A percentile compares a stretch with the other conserved stretches of the same genome.
phyloP scores from a whole-genome alignment of 83 land plant species.

The Diphasiastrum complanatum region DNA sequence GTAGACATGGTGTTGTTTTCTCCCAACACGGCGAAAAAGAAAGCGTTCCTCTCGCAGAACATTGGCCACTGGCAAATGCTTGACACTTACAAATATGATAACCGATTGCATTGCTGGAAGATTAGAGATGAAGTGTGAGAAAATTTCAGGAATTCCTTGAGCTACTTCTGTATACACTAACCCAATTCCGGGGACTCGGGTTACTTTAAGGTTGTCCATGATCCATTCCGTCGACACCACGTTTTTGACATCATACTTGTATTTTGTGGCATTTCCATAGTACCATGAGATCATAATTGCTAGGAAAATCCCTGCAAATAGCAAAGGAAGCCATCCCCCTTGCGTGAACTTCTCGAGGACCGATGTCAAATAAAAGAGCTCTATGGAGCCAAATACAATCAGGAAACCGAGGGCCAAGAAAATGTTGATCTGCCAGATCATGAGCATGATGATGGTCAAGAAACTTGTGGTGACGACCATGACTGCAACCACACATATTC shows the following conservation, averaged over 20 bases:
- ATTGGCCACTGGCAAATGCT: conserved; percentile 21
- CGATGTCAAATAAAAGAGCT: conserved; percentile 24
- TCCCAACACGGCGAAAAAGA: conserved; percentile 17
- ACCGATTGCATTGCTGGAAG: conserved; percentile 30
- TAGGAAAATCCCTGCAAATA: conserved; percentile 11
- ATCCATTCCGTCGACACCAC: conserved; percentile 21
- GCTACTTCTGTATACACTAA: conserved; percentile 33
- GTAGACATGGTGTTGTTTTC: conserved; percentile 22
- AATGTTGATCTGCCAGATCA: conserved; percentile 29
- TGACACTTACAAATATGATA: conserved; percentile 27
- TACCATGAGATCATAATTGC: conserved; percentile 33
- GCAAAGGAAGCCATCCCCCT: conserved; percentile 37
- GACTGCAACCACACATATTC: conserved; percentile 31
- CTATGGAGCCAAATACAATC: conserved; percentile 26
- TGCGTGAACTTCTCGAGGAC: conserved; percentile 23
- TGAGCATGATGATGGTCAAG: conserved; percentile 25
- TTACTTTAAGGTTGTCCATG: conserved; percentile 4
- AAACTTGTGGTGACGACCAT: conserved; percentile 31
- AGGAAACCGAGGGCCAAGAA: conserved; percentile 16
- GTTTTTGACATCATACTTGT: conserved; percentile 25
- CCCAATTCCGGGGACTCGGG: conserved; percentile 29
- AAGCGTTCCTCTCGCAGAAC: conserved; percentile 22
- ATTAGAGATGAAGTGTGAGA: conserved; percentile 27
- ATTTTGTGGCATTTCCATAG: conserved; percentile 22
- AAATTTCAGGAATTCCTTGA: conserved; percentile 22